These are phyloP conservation scores for Parietichytrium sp. DNA, from an alignment of 108 stramenopile species.

Conservation along the genomic window DNA sequence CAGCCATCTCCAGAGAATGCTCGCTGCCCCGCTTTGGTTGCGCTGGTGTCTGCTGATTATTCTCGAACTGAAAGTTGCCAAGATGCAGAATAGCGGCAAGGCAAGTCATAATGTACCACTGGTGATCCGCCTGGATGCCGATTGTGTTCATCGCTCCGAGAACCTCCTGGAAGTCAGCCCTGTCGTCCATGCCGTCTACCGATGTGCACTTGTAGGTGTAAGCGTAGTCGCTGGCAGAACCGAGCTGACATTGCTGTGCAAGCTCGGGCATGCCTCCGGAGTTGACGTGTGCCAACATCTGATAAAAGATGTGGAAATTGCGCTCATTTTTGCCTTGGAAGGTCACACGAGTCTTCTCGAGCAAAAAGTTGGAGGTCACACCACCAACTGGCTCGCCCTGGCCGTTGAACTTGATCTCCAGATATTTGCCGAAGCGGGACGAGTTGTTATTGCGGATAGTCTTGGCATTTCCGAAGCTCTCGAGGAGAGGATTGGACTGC, in stretches of 20 bases:
- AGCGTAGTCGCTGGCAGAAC: conserved; percentile 43
- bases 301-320: conserved; percentile 52
- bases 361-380: conserved; percentile 43
- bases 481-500: conserved; percentile 48
- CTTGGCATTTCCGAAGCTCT: conserved; percentile 56
- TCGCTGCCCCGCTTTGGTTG: neutral
- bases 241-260: conserved; percentile 35
- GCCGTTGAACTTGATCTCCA: conserved; percentile 52
- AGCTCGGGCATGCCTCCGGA: conserved; percentile 30
- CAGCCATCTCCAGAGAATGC: conserved; percentile 62
- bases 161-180: neutral
- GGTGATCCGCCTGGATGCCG: neutral
- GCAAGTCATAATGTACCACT: conserved; percentile 43
- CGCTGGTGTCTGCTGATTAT: conserved; percentile 44
- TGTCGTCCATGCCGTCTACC: conserved; percentile 33
- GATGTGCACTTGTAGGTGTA: conserved; percentile 39
- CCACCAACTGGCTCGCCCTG: conserved; percentile 45
- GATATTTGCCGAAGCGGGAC: conserved; percentile 52
- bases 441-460: conserved; percentile 57
- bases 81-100: conserved; percentile 50
- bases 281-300: conserved; percentile 15
- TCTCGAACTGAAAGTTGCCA: conserved; percentile 49
- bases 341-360: conserved; percentile 47
- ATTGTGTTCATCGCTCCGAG: neutral
- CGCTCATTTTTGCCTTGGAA: conserved; percentile 37